These are phyloP conservation scores for Blastomyces silverae DNA, from an alignment of 2,329 filamentous ascomycete genomes.

Conservation along the genomic window DNA sequence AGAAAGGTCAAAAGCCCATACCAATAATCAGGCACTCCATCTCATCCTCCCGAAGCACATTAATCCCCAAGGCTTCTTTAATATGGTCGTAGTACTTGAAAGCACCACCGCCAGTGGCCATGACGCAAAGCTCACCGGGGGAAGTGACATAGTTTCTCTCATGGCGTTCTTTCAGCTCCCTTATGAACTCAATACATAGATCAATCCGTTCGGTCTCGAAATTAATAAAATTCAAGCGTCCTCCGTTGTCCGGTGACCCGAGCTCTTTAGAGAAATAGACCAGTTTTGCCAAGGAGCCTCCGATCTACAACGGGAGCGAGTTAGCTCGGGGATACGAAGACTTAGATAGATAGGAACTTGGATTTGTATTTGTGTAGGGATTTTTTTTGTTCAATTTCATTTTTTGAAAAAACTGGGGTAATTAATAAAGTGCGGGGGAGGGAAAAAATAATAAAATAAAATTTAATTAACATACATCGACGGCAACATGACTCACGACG, in stretches of 20 bases:
- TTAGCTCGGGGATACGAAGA: constrained; percentile 2
- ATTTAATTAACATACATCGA: constrained; percentile 69
- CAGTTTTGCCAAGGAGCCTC: constrained; percentile 88
- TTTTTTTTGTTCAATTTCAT: background rate
- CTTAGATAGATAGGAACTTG: background rate
- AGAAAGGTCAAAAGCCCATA: constrained; percentile 36
- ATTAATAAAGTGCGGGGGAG: background rate
- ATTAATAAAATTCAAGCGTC: constrained; percentile 86
- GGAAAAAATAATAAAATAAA: constrained; percentile 23
- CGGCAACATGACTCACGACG: constrained; percentile 91
- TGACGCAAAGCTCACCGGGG: constrained; percentile 70
- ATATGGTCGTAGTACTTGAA: constrained; percentile 97
- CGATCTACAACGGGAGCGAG: constrained; percentile 57
- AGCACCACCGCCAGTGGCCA: constrained; percentile 92
- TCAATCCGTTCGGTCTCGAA: constrained; percentile 96
- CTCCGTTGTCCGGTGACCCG: constrained; percentile 70
- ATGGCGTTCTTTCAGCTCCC: constrained; percentile 75
- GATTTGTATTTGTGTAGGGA: background rate
- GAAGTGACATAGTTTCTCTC: constrained; percentile 62
- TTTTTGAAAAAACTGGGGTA: background rate
- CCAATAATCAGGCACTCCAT: constrained; percentile 98
- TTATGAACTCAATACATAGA: constrained; percentile 87
- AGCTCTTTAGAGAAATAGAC: constrained; percentile 94
- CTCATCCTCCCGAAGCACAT: constrained; percentile 89
- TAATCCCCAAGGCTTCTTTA: constrained; percentile 71